Percentiles rank a stretch among this genome's conserved stretches.
Conservation (phyloP, 2,329 filamentous ascomycete genomes). For the Epichloe gansuensis region DNA sequence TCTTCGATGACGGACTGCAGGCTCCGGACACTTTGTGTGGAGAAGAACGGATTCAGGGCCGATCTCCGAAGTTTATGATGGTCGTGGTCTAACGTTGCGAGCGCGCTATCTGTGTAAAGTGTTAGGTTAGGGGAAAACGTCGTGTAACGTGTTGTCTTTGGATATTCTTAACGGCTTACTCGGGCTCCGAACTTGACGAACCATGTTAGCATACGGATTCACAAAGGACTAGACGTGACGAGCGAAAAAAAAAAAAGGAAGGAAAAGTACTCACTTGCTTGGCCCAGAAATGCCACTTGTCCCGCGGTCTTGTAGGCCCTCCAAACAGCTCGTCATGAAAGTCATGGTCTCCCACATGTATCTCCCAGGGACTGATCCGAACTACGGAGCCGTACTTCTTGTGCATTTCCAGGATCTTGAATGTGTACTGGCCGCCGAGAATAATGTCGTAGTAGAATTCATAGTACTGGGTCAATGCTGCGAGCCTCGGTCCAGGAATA, state of each 20-base stretch:
- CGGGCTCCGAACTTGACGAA: conserved; percentile 19
- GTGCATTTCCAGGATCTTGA: conserved; percentile 29
- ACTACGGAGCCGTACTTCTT: conserved; percentile 27
- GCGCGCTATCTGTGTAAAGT: conserved; percentile 16
- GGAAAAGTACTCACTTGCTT: conserved; percentile 18
- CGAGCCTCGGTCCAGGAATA: conserved; percentile 26
- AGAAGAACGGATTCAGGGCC: conserved; percentile 25
- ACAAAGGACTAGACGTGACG: neutral
- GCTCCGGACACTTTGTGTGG: conserved; percentile 23
- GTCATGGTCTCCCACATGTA: conserved; percentile 24
- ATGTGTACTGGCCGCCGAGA: conserved; percentile 28
- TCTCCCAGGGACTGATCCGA: conserved; percentile 27
- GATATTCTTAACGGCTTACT: conserved; percentile 10
- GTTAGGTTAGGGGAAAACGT: conserved; percentile 1
- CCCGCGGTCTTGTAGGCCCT: conserved; percentile 16
- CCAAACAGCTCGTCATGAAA: conserved; percentile 28
- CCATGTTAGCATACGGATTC: neutral
- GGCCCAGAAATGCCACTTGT: conserved; percentile 23
- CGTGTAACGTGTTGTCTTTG: neutral
- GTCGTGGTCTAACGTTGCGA: conserved; percentile 23
- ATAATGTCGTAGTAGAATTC: conserved; percentile 32
- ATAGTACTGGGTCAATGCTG: conserved; percentile 26
- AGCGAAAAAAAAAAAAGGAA: neutral
- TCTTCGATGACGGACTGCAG: conserved; percentile 26
- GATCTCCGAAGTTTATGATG: conserved; percentile 21